These are phyloP conservation scores for Naganishia vishniacii DNA, from an alignment of 768 basidiomycete species.

Conservation along the genomic window DNA sequence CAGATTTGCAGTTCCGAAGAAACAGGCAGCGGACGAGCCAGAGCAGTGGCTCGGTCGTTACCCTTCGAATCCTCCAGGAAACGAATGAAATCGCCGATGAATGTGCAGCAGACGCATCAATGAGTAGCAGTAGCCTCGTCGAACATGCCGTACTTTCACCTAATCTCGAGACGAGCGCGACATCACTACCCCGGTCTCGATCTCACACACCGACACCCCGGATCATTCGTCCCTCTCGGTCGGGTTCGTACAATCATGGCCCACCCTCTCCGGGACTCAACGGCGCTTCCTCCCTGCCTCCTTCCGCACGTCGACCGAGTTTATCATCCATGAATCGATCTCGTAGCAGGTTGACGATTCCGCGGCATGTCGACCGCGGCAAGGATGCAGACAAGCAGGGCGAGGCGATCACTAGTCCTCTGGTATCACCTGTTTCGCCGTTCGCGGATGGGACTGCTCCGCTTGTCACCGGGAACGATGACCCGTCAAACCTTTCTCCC, in stretches of 20 bases:
- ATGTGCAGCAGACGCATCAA: too few relatives aligned
- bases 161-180: too few relatives aligned
- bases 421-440: constrained; percentile 3
- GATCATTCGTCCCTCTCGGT: neutral
- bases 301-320: neutral
- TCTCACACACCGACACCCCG: neutral
- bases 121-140: neutral
- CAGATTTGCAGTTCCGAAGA: constrained; percentile 2
- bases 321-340: neutral
- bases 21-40: constrained; percentile 1
- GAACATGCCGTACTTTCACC: too few relatives aligned
- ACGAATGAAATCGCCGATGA: neutral
- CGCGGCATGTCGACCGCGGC: neutral
- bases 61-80: neutral
- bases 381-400: neutral
- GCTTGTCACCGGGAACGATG: neutral
- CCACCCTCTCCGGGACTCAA: neutral
- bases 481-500: neutral
- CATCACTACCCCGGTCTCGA: neutral
- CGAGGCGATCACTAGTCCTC: neutral
- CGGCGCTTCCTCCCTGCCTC: neutral
- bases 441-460: neutral
- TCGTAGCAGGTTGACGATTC: constrained; percentile 8
- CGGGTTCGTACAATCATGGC: neutral
- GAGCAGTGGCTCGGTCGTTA: neutral